Evolutionary conservation across 257 asterid genomes (phyloP).

Genomic region (Cordia subcordata): DNA sequence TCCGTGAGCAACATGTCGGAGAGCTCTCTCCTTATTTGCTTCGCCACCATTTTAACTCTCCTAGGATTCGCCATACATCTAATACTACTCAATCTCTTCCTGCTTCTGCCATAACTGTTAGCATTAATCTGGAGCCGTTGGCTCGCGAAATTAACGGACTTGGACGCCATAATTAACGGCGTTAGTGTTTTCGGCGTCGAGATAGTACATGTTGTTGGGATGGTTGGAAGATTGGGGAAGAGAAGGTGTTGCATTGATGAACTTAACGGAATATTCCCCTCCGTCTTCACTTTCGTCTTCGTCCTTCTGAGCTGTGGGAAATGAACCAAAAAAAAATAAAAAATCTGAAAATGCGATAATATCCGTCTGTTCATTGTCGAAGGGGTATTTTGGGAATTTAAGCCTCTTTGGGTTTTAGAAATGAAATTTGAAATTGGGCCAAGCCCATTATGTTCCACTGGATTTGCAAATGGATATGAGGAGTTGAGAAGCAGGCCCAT

Average conservation of each 20-base stretch:
- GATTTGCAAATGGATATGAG: too few species aligned
- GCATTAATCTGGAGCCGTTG: constrained; percentile 20
- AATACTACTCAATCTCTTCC: constrained; percentile 13
- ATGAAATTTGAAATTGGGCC: too few species aligned
- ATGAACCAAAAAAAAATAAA: too few species aligned
- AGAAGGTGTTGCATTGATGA: constrained; percentile 57
- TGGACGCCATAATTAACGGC: constrained; percentile 28
- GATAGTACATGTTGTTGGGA: constrained; percentile 17
- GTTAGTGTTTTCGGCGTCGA: constrained; percentile 18
- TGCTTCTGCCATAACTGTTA: not conserved
- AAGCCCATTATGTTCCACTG: too few species aligned
- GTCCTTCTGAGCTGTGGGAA: not conserved
- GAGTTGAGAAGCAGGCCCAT: too few species aligned
- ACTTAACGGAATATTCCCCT: constrained; percentile 1
- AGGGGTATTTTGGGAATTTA: too few species aligned
- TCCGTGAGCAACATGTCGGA: constrained; percentile 88
- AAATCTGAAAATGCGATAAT: not conserved
- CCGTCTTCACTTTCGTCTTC: too few species aligned
- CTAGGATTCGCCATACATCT: constrained; percentile 94
- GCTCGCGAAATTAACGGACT: constrained; percentile 17
- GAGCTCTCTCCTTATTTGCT: constrained; percentile 86
- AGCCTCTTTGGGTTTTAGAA: too few species aligned
- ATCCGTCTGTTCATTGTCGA: too few species aligned
- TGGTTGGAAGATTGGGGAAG: constrained; percentile 23
- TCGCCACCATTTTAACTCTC: constrained; percentile 97